phyloP scores from a whole-genome alignment of 2,329 filamentous ascomycete genomes.

The Magnaporthiopsis incrustans region DNA sequence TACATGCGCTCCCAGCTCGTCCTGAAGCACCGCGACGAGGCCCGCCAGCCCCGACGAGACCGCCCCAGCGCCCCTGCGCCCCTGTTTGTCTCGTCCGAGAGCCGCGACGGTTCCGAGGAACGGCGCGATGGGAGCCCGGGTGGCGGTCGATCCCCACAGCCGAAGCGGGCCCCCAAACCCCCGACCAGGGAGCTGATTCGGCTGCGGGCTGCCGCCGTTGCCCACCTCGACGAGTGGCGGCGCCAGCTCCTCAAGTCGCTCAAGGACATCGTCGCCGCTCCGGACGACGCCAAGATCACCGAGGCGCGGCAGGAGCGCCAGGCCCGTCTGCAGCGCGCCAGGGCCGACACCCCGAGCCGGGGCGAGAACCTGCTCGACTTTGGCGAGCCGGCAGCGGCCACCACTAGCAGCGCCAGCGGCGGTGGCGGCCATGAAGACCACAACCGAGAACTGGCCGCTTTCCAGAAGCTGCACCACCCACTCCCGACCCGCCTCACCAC shows the following conservation, averaged over 20 bases:
- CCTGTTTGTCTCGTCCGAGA: conserved; percentile 17
- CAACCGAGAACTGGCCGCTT: conserved; percentile 30
- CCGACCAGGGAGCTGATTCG: conserved; percentile 24
- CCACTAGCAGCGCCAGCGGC: conserved; percentile 4
- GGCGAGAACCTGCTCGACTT: conserved; percentile 34
- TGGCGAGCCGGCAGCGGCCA: conserved; percentile 16
- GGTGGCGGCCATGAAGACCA: conserved; percentile 24
- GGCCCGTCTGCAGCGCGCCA: conserved; percentile 31
- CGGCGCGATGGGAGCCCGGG: conserved; percentile 10
- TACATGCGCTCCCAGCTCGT: conserved; percentile 47
- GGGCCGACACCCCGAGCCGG: conserved; percentile 25
- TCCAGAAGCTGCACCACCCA: conserved; percentile 46
- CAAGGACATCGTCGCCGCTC: conserved; percentile 54
- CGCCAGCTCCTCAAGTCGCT: conserved; percentile 61
- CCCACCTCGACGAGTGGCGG: conserved; percentile 72
- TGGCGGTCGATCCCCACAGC: conserved; percentile 2
- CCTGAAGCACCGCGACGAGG: conserved; percentile 19
- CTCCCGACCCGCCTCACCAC: conserved; percentile 46
- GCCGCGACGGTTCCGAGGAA: conserved; percentile 9
- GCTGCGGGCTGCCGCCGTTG: conserved; percentile 47
- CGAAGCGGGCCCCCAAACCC: conserved; percentile 7
- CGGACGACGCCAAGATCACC: conserved; percentile 38
- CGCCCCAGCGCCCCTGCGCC: conserved; percentile 12
- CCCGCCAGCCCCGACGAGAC: conserved; percentile 22
- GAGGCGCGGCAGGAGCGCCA: conserved; percentile 38